phyloP scores from a whole-genome alignment of 2,329 filamentous ascomycete species.

The Nigrospora oryzae region DNA sequence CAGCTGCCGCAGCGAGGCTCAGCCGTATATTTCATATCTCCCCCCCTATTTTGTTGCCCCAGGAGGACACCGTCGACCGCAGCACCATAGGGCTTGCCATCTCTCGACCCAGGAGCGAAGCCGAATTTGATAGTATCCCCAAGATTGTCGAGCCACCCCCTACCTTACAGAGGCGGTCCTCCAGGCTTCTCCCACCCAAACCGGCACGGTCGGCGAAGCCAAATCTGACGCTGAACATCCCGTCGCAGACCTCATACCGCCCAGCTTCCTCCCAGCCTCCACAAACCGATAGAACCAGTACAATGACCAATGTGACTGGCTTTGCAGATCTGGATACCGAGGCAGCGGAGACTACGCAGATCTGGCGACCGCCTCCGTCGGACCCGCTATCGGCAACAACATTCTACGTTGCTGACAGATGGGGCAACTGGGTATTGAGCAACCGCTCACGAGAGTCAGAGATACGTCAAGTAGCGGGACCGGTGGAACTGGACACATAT shows the following conservation, averaged over 20 bases:
- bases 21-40: constrained; percentile 31
- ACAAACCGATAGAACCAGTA: constrained; percentile 44
- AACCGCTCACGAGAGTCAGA: constrained; percentile 22
- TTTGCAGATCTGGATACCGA: constrained; percentile 23
- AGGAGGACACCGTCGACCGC: constrained; percentile 15
- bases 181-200: constrained; percentile 35
- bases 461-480: constrained; percentile 8
- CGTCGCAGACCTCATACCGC: constrained; percentile 8
- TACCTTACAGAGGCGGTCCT: constrained; percentile 23
- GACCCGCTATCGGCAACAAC: constrained; percentile 35
- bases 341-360: constrained; percentile 26
- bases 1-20: constrained; percentile 6
- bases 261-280: constrained; percentile 31
- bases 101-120: constrained; percentile 23
- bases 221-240: constrained; percentile 30
- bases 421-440: constrained; percentile 44
- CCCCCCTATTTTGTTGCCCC: constrained; percentile 22
- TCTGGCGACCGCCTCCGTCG: constrained; percentile 41
- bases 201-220: constrained; percentile 25
- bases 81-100: constrained; percentile 37
- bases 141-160: constrained; percentile 8
- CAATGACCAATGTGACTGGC: constrained; percentile 19
- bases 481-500: constrained; percentile 18
- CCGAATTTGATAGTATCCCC: constrained; percentile 5
- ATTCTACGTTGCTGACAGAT: constrained; percentile 42